phyloP scores from a whole-genome alignment of 768 basidiomycete genomes.

The Mycena albidolilacea region DNA sequence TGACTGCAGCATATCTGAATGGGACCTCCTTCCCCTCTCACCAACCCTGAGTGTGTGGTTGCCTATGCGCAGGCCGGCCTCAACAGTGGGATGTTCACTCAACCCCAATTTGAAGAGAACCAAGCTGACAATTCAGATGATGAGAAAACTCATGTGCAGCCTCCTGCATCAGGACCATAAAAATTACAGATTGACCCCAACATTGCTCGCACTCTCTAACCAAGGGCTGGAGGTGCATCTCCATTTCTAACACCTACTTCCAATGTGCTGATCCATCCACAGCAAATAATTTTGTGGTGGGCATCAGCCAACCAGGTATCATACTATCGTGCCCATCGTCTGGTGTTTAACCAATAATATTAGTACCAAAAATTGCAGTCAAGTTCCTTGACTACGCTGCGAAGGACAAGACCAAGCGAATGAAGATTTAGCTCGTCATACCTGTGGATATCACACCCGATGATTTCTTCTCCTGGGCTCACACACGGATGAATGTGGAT shows the following conservation, averaged over 20 bases:
- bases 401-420: conserved; percentile 2
- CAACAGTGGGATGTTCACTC: conserved; percentile 2
- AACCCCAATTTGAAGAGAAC: background rate
- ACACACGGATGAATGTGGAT: conserved; percentile 11
- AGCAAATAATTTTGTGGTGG: background rate
- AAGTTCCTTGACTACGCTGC: background rate
- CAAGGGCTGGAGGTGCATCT: background rate
- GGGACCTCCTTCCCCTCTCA: background rate
- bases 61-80: background rate
- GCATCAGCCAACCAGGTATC: background rate
- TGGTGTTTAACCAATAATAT: background rate
- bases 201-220: background rate
- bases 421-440: background rate
- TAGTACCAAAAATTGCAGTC: conserved; percentile 7
- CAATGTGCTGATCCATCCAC: background rate
- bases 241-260: background rate
- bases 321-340: background rate
- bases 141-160: background rate
- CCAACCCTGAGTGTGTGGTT: background rate
- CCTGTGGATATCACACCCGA: background rate
- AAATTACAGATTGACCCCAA: background rate
- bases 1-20: background rate
- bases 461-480: conserved; percentile 11
- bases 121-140: background rate
- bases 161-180: background rate